These are phyloP conservation scores for Calophaca sinica DNA, from an alignment of 306 rosid genomes.

Conservation along the genomic window DNA sequence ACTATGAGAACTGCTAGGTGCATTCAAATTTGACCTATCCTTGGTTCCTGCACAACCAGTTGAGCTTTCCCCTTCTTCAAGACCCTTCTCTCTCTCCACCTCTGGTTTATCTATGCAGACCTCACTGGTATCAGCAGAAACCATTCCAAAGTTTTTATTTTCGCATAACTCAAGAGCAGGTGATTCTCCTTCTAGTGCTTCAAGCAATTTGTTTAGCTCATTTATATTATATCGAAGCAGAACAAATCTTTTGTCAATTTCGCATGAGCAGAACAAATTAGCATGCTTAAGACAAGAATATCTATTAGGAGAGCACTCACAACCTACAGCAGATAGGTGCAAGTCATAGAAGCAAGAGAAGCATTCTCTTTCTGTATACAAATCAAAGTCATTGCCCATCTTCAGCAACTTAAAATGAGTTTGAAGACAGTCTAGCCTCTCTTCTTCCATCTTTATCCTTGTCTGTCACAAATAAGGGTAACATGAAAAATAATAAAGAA, in stretches of 20 bases:
- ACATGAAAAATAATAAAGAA: conserved; percentile 2
- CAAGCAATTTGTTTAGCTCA: conserved; percentile 67
- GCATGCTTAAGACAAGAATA: conserved; percentile 86
- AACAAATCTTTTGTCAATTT: conserved; percentile 57
- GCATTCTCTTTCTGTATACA: conserved; percentile 82
- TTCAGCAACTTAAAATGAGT: conserved; percentile 61
- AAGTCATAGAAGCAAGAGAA: conserved; percentile 88
- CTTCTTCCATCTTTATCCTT: conserved; percentile 78
- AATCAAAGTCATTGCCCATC: conserved; percentile 77
- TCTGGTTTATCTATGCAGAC: conserved; percentile 49
- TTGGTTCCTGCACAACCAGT: conserved; percentile 50
- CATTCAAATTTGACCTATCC: conserved; percentile 57
- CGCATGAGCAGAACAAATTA: conserved; percentile 72
- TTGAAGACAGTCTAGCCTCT: conserved; percentile 72
- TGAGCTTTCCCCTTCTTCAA: conserved; percentile 48
- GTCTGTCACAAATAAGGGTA: conserved; percentile 54
- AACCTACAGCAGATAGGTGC: conserved; percentile 76
- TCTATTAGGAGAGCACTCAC: conserved; percentile 79
- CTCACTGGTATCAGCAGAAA: conserved; percentile 48
- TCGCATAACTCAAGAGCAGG: conserved; percentile 60
- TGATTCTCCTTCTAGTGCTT: conserved; percentile 73
- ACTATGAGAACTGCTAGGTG: conserved; percentile 56
- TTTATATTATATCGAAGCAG: conserved; percentile 62
- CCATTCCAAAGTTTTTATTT: conserved; percentile 45
- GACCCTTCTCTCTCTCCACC: conserved; percentile 46